These are phyloP conservation scores for Ambrosia hybrid DNA, from an alignment of 140 eudicot genomes.

Conservation along the genomic window DNA sequence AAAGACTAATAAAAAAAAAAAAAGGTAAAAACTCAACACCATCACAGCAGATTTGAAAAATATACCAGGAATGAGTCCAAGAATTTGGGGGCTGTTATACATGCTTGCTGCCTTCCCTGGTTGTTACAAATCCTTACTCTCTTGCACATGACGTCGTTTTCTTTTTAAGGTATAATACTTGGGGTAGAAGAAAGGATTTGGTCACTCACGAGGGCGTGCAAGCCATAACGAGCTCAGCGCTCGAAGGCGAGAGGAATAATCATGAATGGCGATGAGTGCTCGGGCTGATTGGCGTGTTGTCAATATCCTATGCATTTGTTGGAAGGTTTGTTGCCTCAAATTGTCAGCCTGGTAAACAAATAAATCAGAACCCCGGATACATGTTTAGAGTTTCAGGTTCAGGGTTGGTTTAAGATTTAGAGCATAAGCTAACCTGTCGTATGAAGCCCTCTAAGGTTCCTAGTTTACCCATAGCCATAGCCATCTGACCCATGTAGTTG, in stretches of 20 bases:
- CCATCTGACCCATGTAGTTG: constrained; percentile 83
- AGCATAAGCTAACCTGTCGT: constrained; percentile 45
- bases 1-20: constrained; percentile 1
- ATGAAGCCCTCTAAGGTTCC: constrained; percentile 73
- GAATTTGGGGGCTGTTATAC: constrained; percentile 8
- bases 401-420: not conserved
- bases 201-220: constrained; percentile 4
- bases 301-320: not conserved
- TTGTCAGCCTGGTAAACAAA: no score
- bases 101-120: constrained; percentile 26
- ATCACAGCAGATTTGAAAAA: constrained; percentile 15
- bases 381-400: not conserved
- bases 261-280: no score
- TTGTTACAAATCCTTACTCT: constrained; percentile 31
- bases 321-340: no score
- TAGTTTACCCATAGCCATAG: constrained; percentile 75
- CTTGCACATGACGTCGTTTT: constrained; percentile 17
- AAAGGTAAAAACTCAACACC: constrained; percentile 13
- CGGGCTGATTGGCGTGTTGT: no score
- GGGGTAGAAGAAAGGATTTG: not conserved
- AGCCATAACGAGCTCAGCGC: no score
- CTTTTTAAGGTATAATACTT: constrained; percentile 25
- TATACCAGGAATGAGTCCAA: constrained; percentile 21
- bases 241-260: no score
- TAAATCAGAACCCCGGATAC: not conserved